Base-by-base conservation (phyloP, 371 early-diverging fungal species). In the Mortierella sp. region DNA sequence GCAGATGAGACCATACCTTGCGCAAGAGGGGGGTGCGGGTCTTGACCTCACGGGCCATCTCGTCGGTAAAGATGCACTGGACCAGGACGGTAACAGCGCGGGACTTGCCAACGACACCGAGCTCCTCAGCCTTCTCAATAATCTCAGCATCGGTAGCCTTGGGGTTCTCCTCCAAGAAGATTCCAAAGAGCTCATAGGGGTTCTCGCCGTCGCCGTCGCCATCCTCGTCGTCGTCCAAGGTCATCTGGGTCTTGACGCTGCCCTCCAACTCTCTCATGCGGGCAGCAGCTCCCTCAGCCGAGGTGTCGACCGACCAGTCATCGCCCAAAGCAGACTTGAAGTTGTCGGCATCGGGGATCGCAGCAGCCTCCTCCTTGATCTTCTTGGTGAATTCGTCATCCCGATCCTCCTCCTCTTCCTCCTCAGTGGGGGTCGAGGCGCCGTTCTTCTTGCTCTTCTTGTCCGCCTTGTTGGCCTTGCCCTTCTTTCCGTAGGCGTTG, bases 281-380 rank as follows among this genome's bases (percentile, higher is more conserved):
- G 31, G 85, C 86, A 68, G 93, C 94, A 19, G 95, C 93, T 43
- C 96, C 97, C 58, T 92, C 95, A 10, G 90, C 92, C 39, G 91
- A 91, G 58, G 94, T 93, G 84, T 97, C 97, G 50, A 91, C 92
- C 55, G 93, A 93, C 93, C 95, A 96, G 79, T 95, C 96, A 80
- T 95, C 96, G 52, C 94, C 92, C 74, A 94, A 89, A 31, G 92
- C 92, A 52, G 90, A 91, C 71, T 91, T 90, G 71, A 88, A 85
- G 43, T 87, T 85, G 48, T 85, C 87, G 40, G 85, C 88, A 26
- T 77, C 86, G 47, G 84, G 85, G 53, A 94, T 84, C 24, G 87
- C 89, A 43, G 91, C 91, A 65, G 94, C 95, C 74, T 94, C 94
- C 70, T 88, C 90, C 76, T 90, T 89, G 85, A 95, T 92, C 75